Evolutionary conservation across 179 eudicot genomes (phyloP), one percentile per base, ranked within the genome.

Genomic region (Drosera spatulata): DNA sequence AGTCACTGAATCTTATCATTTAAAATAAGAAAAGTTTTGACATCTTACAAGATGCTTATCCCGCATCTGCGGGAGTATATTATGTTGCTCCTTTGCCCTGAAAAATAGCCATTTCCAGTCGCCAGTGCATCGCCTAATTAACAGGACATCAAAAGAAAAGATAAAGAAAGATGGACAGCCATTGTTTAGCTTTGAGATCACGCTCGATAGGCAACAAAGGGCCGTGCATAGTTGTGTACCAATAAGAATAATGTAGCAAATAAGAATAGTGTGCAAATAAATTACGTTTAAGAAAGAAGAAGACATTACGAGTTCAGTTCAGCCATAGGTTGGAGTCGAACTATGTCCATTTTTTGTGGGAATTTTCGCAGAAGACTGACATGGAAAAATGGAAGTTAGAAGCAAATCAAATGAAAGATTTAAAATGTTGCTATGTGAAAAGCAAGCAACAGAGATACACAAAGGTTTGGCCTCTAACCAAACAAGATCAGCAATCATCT

Each of bases 341-440:
- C 97, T 61, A 94, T 94, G 69, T 94, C 96, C 99, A 94, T 90
- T 61, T 85, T 91, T 53, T 82, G 71, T 14, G 99, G 99, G 97
- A 97, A 94, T 62, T 94, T 87, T 59, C 96, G 91, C 58, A 96
- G 96, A 65, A 94, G 89, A 75, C 99, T 94, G 87, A 60, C 64
- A 67, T 55, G 40, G 59, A 22, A 41, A 75, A 58, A 58, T 62
- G 49, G 61, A 33, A 37, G 61, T 63, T 51, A 53, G 50, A 15
- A 43, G 8, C 0, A 43, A 43, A 43, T 43, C 45, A 7, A 22
- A 22, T 22, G 33, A 22, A 22, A 22, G 33, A 22, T 22, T 22
- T 22, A 22, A 22, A 22, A 22, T 22, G 33, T 22, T 22, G 33
- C 33, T 22, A 22, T 22, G 33, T 22, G 33, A 22, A 22, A 43